Base-by-base conservation (phyloP, 192 early-diverging fungal genomes). In the Obelidium mucronatum region DNA sequence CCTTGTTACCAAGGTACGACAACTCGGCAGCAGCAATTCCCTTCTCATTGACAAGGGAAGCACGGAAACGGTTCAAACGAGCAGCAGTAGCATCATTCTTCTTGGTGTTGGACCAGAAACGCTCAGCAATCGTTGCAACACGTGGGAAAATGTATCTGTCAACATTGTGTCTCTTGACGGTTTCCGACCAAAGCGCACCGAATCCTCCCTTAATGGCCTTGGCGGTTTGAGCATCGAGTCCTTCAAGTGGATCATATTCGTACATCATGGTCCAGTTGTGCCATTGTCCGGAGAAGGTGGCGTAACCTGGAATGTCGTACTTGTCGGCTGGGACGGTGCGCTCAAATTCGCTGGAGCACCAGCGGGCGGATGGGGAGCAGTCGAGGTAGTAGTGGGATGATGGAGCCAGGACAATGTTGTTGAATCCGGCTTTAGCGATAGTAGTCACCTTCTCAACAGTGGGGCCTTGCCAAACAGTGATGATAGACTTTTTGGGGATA, bases 201-300 rank as follows among this genome's bases (percentile, higher is more conserved):
- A 73, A 68, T 2, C 76, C 80, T 42, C 80, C 80, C 39, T 40
- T 24, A 44, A 78, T 36, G 44, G 44, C 19, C 11, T 6, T 19
- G n/a, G 22, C 22, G 24, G 6, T 40, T 26, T 5, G 1, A 17
- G 11, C 35, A 33, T 6, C 24, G 39, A 80, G 36, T 30, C 79
- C 79, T 2, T 17, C 67, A 30, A 74, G 56, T 28, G 78, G 78
- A 30, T 81, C 65, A 26, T 52, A 80, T 3, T 62, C 24, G 67
- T 82, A 82, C 5, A 82, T 78, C 11, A 34, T 53, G 13, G 24
- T 26, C 81, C 81, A 82, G 5, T 72, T 76, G 44, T 74, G 72
- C 72, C 72, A 74, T 17, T 39, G 33, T 24, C 74, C 74, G 22
- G 63, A 34, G 40, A 28, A 40, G 1, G 24, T 28, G 26, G 19